phyloP scores from a whole-genome alignment of 345 rosid genomes.

The Lenwebbia sp. region DNA sequence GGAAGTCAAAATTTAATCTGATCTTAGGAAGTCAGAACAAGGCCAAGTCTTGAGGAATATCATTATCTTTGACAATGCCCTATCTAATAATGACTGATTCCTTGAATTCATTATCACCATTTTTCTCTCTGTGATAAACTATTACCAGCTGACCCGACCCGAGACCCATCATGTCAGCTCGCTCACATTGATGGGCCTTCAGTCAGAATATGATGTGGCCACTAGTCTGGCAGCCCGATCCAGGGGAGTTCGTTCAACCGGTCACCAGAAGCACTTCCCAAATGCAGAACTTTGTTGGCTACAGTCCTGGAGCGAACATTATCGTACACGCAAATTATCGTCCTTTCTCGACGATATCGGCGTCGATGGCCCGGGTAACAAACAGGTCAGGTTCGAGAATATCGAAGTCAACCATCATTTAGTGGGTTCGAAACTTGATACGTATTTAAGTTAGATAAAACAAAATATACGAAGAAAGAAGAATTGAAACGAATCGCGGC shows the following conservation, averaged over 20 bases:
- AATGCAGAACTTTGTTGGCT: neutral
- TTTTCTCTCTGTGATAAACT: neutral
- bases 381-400: neutral
- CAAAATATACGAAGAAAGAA: neutral
- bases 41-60: neutral
- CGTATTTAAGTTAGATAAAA: neutral
- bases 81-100: neutral
- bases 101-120: neutral
- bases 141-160: neutral
- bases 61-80: neutral
- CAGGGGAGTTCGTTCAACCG: neutral
- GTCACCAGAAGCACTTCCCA: neutral
- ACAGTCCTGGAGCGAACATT: neutral
- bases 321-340: neutral
- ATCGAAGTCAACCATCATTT: neutral
- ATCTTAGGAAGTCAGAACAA: neutral
- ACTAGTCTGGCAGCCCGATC: neutral
- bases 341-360: neutral
- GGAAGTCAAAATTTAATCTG: neutral
- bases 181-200: neutral
- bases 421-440: neutral
- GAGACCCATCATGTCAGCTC: neutral
- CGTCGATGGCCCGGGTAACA: neutral
- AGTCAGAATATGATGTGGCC: neutral
- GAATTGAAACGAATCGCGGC: neutral